These are phyloP conservation scores for Stachybotrys echinatus DNA, from an alignment of 2,329 filamentous ascomycete species.

Conservation along the genomic window DNA sequence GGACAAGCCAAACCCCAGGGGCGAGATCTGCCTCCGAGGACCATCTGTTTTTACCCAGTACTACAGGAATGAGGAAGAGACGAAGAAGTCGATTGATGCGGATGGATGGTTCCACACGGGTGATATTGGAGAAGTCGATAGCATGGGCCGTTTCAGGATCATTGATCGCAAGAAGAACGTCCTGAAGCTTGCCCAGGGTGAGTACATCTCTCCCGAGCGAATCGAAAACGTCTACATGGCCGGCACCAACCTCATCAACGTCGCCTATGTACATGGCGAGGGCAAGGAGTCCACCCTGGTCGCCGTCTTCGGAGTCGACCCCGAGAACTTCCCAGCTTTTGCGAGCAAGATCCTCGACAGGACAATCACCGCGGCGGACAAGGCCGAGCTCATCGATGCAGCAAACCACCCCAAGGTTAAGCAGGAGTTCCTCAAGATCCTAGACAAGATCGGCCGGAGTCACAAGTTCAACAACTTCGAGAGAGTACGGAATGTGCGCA, in stretches of 20 bases:
- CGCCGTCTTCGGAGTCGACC: conserved; percentile 82
- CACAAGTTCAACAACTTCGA: conserved; percentile 93
- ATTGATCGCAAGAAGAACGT: conserved; percentile 98
- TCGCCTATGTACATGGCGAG: conserved; percentile 89
- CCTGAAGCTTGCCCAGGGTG: conserved; percentile 95
- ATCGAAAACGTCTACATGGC: conserved; percentile 93
- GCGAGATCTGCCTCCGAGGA: conserved; percentile 81
- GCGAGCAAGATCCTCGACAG: conserved; percentile 71
- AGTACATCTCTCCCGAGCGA: conserved; percentile 96
- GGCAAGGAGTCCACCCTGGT: conserved; percentile 76
- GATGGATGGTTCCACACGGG: conserved; percentile 98
- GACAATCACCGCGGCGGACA: conserved; percentile 58
- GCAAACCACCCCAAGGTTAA: conserved; percentile 65
- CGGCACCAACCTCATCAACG: conserved; percentile 70
- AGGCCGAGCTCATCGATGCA: conserved; percentile 61
- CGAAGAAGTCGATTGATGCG: conserved; percentile 70
- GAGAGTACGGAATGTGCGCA: conserved; percentile 65
- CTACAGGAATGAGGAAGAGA: conserved; percentile 86
- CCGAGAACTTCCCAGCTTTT: conserved; percentile 75
- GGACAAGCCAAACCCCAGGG: conserved; percentile 85
- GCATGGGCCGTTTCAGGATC: conserved; percentile 81
- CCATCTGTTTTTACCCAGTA: conserved; percentile 80
- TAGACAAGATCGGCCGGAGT: conserved; percentile 73
- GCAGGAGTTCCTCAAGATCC: conserved; percentile 68
- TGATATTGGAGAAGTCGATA: conserved; percentile 83